Conservation (phyloP, 306 rosid genomes). For the Coriaria nepalensis region DNA sequence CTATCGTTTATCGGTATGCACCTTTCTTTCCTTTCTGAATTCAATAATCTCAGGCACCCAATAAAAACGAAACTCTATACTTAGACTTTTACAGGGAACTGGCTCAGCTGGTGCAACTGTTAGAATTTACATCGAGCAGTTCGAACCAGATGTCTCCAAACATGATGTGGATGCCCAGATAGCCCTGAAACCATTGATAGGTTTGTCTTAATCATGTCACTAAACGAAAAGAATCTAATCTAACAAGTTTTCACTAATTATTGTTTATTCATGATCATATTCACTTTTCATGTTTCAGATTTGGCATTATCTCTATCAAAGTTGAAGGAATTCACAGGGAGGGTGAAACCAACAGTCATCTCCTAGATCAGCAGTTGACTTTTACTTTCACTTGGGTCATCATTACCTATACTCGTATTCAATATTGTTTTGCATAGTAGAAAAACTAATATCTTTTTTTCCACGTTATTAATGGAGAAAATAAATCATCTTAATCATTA, state of each 20-base stretch:
- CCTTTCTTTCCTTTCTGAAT: constrained; percentile 2
- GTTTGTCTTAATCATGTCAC: constrained; percentile 23
- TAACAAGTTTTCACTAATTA: constrained; percentile 5
- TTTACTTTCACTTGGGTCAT: no score
- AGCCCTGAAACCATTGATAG: constrained; percentile 80
- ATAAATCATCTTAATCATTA: no score
- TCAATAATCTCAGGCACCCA: not conserved
- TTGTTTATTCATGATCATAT: not conserved
- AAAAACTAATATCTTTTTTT: no score
- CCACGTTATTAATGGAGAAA: no score
- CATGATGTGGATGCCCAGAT: constrained; percentile 79
- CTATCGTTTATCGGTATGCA: constrained; percentile 79
- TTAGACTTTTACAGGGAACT: constrained; percentile 53
- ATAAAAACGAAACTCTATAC: constrained; percentile 4
- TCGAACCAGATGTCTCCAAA: constrained; percentile 62
- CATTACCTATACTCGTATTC: no score
- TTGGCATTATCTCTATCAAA: constrained; percentile 73
- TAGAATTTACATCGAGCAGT: constrained; percentile 85
- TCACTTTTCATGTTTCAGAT: constrained; percentile 32
- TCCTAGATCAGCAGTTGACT: constrained; percentile 23
- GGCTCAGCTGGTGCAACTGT: constrained; percentile 98
- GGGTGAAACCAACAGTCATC: constrained; percentile 91
- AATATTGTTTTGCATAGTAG: no score
- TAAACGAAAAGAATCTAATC: not conserved
- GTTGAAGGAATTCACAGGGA: constrained; percentile 88